These are phyloP conservation scores for Aureobasidium zeae DNA, from an alignment of 2,329 filamentous ascomycete species.

Conservation along the genomic window DNA sequence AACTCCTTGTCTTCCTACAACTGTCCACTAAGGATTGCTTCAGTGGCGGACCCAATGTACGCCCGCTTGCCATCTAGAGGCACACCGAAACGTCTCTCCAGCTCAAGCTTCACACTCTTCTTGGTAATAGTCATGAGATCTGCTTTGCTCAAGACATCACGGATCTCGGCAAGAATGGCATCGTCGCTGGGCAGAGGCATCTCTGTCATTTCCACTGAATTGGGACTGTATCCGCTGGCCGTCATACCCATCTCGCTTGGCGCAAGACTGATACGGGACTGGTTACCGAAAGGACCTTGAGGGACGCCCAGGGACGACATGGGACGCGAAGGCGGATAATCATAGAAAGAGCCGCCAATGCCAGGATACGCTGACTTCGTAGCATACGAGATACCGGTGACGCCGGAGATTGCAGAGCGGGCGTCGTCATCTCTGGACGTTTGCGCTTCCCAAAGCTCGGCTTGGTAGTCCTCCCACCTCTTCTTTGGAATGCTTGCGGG, in stretches of 20 bases:
- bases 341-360: constrained; percentile 51
- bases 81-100: constrained; percentile 84
- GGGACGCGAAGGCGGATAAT: constrained; percentile 40
- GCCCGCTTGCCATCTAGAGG: constrained; percentile 77
- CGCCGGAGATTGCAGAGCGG: constrained; percentile 81
- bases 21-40: constrained; percentile 34
- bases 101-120: constrained; percentile 91
- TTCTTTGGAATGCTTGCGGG: constrained; percentile 87
- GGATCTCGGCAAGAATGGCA: constrained; percentile 81
- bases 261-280: constrained; percentile 68
- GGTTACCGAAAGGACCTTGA: constrained; percentile 26
- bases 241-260: constrained; percentile 34
- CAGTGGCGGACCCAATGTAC: constrained; percentile 57
- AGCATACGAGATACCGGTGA: constrained; percentile 59
- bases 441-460: constrained; percentile 93
- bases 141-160: constrained; percentile 81
- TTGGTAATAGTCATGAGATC: constrained; percentile 98
- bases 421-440: constrained; percentile 65
- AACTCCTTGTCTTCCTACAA: constrained; percentile 23
- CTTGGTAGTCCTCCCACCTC: constrained; percentile 99
- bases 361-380: constrained; percentile 62
- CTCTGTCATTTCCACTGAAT: constrained; percentile 58
- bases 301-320: constrained; percentile 28
- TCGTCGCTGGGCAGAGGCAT: constrained; percentile 75
- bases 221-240: constrained; percentile 36